Conservation (phyloP, 2,329 filamentous ascomycete species). For the Ceratocystiopsis sp. region DNA sequence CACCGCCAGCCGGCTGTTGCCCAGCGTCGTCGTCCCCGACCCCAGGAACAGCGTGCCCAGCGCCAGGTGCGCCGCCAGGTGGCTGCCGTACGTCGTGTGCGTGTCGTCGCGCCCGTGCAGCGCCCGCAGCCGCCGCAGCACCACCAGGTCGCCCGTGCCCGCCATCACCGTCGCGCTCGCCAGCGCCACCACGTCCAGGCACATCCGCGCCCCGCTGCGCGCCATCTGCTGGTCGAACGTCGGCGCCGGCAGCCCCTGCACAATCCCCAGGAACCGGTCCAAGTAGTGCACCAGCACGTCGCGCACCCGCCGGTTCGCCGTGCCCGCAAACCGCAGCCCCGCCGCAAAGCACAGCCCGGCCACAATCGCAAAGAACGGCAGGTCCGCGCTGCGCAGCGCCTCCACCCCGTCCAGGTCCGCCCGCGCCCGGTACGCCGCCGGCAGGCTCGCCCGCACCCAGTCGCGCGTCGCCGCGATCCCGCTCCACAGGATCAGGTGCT, state of each 20-base stretch:
- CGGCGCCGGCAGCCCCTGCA: conserved; percentile 31
- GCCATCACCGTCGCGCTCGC: conserved; percentile 85
- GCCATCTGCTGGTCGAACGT: conserved; percentile 74
- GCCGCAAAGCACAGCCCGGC: conserved; percentile 75
- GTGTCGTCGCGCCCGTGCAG: conserved; percentile 75
- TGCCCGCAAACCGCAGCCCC: conserved; percentile 58
- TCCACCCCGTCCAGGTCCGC: conserved; percentile 41
- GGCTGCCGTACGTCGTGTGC: conserved; percentile 81
- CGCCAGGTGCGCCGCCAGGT: conserved; percentile 82
- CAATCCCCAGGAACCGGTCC: conserved; percentile 70
- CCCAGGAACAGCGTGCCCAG: conserved; percentile 83
- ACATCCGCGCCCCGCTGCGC: conserved; percentile 70
- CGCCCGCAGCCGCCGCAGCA: conserved; percentile 70
- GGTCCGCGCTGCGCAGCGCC: conserved; percentile 59
- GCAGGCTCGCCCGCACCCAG: conserved; percentile 65
- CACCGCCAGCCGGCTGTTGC: conserved; percentile 72
- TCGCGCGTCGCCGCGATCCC: conserved; percentile 52
- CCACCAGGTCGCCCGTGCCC: conserved; percentile 73
- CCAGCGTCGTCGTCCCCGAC: conserved; percentile 82
- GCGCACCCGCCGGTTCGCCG: conserved; percentile 50
- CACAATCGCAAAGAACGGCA: conserved; percentile 85
- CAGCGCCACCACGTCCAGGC: conserved; percentile 73
- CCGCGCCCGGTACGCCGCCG: conserved; percentile 46
- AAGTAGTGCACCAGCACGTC: conserved; percentile 73
- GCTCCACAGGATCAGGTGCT: conserved; percentile 87